Evolutionary conservation across 352 stramenopile genomes (phyloP).

Genomic region (Poterioochromonas sp.): DNA sequence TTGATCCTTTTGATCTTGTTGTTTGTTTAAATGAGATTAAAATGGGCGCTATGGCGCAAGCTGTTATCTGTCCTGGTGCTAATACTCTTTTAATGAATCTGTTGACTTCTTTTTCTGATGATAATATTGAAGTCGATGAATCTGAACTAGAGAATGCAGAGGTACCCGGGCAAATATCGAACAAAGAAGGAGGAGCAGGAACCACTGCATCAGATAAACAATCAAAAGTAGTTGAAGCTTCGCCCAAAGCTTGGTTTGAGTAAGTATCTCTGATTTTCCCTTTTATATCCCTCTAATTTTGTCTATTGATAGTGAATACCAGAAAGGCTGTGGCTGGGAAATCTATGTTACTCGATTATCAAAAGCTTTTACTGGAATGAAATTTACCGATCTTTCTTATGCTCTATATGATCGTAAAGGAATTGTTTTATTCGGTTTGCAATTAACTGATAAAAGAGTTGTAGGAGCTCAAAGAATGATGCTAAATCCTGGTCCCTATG

Average conservation of each 20-base stretch:
- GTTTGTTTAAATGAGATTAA: conserved; percentile 35
- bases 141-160: neutral
- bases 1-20: neutral
- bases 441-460: conserved; percentile 12
- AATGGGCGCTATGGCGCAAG: conserved; percentile 27
- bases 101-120: conserved; percentile 25
- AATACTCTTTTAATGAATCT: conserved; percentile 33
- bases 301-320: conserved; percentile 15
- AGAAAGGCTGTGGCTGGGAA: conserved; percentile 29
- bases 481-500: conserved; percentile 17
- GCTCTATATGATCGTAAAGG: conserved; percentile 1
- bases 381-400: conserved; percentile 20
- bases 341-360: conserved; percentile 27
- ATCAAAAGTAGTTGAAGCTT: neutral
- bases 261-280: too few relatives aligned
- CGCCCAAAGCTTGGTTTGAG: neutral
- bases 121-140: conserved; percentile 2
- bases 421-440: conserved; percentile 25
- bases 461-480: neutral
- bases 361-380: neutral
- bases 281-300: too few relatives aligned
- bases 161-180: neutral
- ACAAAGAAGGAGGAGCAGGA: neutral
- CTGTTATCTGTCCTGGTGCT: neutral
- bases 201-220: neutral